Evolutionary conservation across 2,329 filamentous ascomycete species (phyloP), one percentile per base, ranked within the genome.

Genomic region (Xylaria hypoxylon): DNA sequence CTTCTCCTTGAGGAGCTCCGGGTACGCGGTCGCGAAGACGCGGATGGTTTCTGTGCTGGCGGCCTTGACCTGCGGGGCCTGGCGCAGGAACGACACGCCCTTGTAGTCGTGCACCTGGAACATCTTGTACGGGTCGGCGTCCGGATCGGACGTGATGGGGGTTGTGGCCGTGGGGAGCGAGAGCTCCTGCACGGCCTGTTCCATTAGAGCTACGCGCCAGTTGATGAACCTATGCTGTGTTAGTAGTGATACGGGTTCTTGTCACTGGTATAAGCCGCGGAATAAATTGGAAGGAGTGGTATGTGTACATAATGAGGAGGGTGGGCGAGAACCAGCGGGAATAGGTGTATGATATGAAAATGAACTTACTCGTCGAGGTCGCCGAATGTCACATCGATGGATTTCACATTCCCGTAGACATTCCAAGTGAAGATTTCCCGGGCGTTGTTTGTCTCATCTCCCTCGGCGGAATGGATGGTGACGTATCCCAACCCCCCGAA

Each of bases 21-120:
- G 94, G 81, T 97, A 97, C 71, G 92, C 92, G 72, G 87, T 89
- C 58, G 90, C 87, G 78, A 97, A 93, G 58, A 92, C 85, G 68
- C 91, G 86, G 78, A 97, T 96, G 51, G 92, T 94, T 81, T 94
- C 89, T 75, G 89, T 90, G 70, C 89, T 91, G 17, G 92, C 92
- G 3, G 89, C 85, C 79, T 92, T 94, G 79, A 96, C 89, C 64
- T 86, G 84, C 0, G 92, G 87, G 63, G 95, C 90, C 83, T 92
- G 90, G 67, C 93, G 90, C 72, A 97, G 85, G 85, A 97, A 97
- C 75, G 90, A 93, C 77, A 97, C 90, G 69, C 89, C 90, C 73
- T 92, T 88, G 84, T 97, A 97, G 83, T 98, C 95, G 81, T 98
- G 95, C 31, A 97, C 89, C 80, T 97, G 94, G 74, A 92, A 87